Evolutionary conservation across 2,329 filamentous ascomycete species (phyloP), one percentile per base, ranked within the genome.

Genomic region (Epicoccum sorghinum): DNA sequence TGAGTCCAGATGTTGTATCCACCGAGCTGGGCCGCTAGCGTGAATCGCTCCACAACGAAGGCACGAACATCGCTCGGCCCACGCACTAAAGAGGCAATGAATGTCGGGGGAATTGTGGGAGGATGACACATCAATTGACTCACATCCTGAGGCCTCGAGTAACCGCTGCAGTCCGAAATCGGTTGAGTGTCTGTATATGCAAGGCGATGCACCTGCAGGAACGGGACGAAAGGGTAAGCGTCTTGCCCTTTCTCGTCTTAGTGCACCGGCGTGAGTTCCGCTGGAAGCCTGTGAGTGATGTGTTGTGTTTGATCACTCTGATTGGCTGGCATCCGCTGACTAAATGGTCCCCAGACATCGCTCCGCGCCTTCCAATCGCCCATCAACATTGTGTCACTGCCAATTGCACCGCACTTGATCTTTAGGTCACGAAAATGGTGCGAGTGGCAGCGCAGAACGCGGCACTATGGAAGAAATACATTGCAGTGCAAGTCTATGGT

Each of bases 401-500:
- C 46, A 36, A 47, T 56, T 38, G 53, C 36, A 46, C 29, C 24
- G 39, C 35, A 35, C 29, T 37, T 39, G 25, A 22, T 40, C 14
- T 13, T 30, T 23, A 30, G 7, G 7, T 50, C 33, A 27, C 39
- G 49, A 66, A 54, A 45, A 72, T 73, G 71, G 78, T 73, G 71
- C 66, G 82, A 24, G 75, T 86, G 46, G 80, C 84, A 42, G 18
- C 18, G 18, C 18, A 18, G 18, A 18, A 18, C 18, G 82, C 86
- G 47, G 79, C 86, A 42, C 79, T 92, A 33, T 90, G 87, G 84
- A 85, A 87, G 56, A 84, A 83, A 7, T 79, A 93, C 48, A 84
- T 86, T 57, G 80, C 85, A 10, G 84, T 90, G 63, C 90, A 95
- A 73, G 79, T 96, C 33, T 96, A 89, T 66, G 91, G 91, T 25